A percentile compares a stretch with the other conserved stretches of the same genome.
Evolutionary conservation across 352 stramenopile species (phyloP).

Genomic region (Globisporangium paroecandrum): DNA sequence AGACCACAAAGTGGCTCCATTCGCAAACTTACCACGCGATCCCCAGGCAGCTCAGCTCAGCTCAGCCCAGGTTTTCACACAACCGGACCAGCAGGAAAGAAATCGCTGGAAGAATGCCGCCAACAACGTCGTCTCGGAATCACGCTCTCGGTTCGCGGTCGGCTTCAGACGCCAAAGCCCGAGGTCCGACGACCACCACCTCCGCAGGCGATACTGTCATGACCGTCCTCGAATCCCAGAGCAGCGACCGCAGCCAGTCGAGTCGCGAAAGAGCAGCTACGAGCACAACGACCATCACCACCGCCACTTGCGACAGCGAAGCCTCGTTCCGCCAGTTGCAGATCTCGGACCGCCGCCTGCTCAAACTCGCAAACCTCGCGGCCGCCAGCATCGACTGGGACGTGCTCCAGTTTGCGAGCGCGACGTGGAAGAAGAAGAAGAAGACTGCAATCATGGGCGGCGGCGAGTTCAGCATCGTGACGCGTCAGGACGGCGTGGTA

Average conservation of each 20-base stretch:
- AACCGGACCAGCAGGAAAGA: too few relatives aligned
- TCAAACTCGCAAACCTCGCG: slow-evolving; percentile 1
- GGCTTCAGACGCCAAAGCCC: not conserved
- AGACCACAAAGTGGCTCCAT: too few relatives aligned
- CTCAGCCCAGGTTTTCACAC: too few relatives aligned
- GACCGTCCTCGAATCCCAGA: not conserved
- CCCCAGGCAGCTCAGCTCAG: too few relatives aligned
- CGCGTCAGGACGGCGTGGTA: slow-evolving; percentile 15
- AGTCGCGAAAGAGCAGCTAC: not conserved
- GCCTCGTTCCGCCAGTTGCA: not conserved
- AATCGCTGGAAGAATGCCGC: too few relatives aligned
- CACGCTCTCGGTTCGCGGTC: not conserved
- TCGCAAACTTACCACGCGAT: too few relatives aligned
- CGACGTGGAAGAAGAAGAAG: slow-evolving; percentile 11
- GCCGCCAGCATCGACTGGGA: slow-evolving; percentile 12
- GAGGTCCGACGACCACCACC: not conserved
- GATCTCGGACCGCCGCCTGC: slow-evolving; percentile 5
- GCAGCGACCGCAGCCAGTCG: not conserved
- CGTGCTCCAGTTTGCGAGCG: slow-evolving; percentile 4
- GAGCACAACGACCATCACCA: not conserved
- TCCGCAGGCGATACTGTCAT: not conserved
- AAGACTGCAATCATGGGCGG: slow-evolving; percentile 4
- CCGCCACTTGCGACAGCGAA: not conserved
- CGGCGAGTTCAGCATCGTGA: slow-evolving; percentile 14
- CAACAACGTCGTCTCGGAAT: not conserved